Conservation (phyloP, 768 basidiomycete genomes). For the Leccinum boreale region DNA sequence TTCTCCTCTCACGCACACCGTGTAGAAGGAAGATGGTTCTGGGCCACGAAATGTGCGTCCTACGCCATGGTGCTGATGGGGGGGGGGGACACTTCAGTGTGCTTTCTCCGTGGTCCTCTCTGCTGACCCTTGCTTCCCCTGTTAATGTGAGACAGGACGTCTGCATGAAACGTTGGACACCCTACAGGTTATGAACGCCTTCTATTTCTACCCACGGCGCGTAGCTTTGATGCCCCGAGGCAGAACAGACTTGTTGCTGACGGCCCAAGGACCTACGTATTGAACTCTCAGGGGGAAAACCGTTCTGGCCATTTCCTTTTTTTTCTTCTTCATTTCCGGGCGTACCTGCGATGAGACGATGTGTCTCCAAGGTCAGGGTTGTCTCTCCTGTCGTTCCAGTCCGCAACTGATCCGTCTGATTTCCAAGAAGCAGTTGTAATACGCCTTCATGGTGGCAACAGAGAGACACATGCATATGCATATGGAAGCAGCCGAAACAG, state of each 20-base stretch:
- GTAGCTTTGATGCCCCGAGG: conserved; percentile 21
- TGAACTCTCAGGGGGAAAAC: not conserved
- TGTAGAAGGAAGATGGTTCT: not conserved
- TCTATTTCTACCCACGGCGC: conserved; percentile 19
- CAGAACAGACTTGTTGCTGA: not conserved
- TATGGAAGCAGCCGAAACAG: conserved; percentile 8
- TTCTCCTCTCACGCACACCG: conserved; percentile 8
- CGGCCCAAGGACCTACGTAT: not conserved
- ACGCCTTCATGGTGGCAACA: conserved; percentile 15
- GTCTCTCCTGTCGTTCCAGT: conserved; percentile 9
- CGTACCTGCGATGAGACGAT: conserved; percentile 11
- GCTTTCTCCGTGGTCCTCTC: conserved; percentile 6
- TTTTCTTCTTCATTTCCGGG: conserved; percentile 24
- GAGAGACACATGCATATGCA: not conserved
- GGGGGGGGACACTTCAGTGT: conserved; percentile 3
- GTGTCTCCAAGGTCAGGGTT: conserved; percentile 9
- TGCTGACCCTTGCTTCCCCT: conserved; percentile 3
- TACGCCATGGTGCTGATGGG: conserved; percentile 1
- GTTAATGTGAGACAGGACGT: conserved; percentile 13
- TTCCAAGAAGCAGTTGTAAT: not conserved
- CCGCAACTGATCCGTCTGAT: conserved; percentile 14
- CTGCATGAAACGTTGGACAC: conserved; percentile 5
- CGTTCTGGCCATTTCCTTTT: not conserved
- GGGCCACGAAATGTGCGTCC: not conserved
- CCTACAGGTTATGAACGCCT: conserved; percentile 12